These are phyloP conservation scores for Cryptococcus sp. DNA, from an alignment of 1,284 basidiomycete genomes.

Conservation along the genomic window DNA sequence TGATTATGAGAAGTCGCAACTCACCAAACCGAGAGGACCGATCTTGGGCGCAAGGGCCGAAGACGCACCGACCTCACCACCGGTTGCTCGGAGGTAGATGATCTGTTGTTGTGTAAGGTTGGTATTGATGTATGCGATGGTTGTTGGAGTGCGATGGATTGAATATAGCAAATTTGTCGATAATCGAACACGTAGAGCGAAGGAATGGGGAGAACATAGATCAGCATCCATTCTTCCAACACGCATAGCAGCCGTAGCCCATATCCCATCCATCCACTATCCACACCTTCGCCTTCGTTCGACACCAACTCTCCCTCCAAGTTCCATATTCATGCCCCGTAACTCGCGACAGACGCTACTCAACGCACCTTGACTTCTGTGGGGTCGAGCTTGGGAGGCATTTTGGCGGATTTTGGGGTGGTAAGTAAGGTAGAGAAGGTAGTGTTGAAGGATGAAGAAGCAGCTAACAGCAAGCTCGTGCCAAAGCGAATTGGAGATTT, in stretches of 20 bases:
- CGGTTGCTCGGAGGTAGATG: slow-evolving; percentile 98
- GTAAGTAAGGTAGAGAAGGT: slow-evolving; percentile 8
- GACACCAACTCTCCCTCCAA: neutral
- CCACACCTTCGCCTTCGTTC: neutral
- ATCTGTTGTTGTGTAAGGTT: slow-evolving; percentile 55
- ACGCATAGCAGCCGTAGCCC: too few relatives aligned
- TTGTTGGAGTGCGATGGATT: neutral
- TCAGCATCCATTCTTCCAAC: slow-evolving; percentile 4
- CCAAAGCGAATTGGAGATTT: neutral
- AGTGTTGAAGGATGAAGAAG: slow-evolving; percentile 8
- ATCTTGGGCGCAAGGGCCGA: slow-evolving; percentile 99
- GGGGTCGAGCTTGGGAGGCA: slow-evolving; percentile 56
- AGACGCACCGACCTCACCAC: slow-evolving; percentile 99
- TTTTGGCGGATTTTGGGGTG: slow-evolving; percentile 22
- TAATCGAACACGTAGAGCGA: neutral
- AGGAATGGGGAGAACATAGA: neutral
- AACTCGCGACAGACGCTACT: neutral
- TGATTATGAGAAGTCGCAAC: slow-evolving; percentile 47
- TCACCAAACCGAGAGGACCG: slow-evolving; percentile 98
- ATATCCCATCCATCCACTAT: neutral
- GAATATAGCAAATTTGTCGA: neutral
- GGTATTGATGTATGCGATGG: neutral
- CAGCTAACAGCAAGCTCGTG: neutral
- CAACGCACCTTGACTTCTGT: slow-evolving; percentile 52
- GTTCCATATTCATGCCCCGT: neutral